These are phyloP conservation scores for Cystofilobasidium bisporidii DNA, from an alignment of 768 basidiomycete species.

Conservation along the genomic window DNA sequence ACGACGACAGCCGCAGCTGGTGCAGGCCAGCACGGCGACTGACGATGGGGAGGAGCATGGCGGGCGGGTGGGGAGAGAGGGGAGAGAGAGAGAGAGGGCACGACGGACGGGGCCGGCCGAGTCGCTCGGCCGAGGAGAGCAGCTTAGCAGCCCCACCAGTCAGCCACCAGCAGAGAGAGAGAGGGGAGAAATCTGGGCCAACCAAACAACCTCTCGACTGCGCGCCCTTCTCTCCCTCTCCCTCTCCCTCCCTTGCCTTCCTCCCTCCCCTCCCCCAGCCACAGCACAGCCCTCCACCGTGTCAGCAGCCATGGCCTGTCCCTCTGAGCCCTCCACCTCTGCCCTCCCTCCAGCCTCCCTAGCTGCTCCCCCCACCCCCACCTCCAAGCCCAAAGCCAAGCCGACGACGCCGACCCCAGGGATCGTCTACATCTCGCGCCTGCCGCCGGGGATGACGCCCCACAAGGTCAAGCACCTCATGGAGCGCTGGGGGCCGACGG, in stretches of 20 bases:
- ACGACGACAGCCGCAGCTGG: too few species aligned
- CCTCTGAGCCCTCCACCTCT: slow-evolving; percentile 11
- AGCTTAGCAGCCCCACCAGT: neutral
- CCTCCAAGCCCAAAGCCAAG: neutral
- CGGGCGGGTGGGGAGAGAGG: too few species aligned
- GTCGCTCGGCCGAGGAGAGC: too few species aligned
- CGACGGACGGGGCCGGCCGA: too few species aligned
- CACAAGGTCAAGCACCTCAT: slow-evolving; percentile 90
- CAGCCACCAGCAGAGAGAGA: too few species aligned
- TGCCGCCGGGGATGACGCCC: slow-evolving; percentile 97
- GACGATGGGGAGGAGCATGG: too few species aligned
- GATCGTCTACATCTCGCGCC: slow-evolving; percentile 79
- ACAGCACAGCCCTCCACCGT: neutral
- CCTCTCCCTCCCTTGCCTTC: neutral
- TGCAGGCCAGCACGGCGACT: too few species aligned
- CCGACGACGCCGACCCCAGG: slow-evolving; percentile 22
- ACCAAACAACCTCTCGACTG: too few species aligned
- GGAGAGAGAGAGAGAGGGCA: too few species aligned
- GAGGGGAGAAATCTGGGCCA: too few species aligned
- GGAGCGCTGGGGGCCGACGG: slow-evolving; percentile 78
- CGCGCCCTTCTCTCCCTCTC: neutral
- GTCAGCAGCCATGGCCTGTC: neutral
- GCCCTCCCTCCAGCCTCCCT: neutral
- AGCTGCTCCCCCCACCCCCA: neutral
- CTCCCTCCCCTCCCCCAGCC: neutral